Conservation (phyloP, 2,329 filamentous ascomycete genomes). For the Colletotrichum falcatum region DNA sequence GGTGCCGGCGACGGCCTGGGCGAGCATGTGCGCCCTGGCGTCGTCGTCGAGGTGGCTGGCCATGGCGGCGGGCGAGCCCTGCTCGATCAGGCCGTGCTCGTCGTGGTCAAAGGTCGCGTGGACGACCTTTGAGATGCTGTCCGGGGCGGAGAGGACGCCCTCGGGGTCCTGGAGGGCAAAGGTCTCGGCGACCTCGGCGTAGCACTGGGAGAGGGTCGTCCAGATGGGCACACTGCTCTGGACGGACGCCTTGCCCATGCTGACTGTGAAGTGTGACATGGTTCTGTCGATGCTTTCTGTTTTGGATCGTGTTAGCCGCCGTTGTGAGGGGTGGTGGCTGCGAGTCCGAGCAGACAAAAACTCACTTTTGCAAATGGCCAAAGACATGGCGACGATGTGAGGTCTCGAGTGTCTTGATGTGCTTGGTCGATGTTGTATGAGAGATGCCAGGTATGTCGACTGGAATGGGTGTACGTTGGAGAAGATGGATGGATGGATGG, state of each 20-base stretch:
- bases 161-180: slow-evolving; percentile 39
- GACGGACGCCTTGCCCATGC: slow-evolving; percentile 38
- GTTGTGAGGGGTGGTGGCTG: not conserved
- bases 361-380: slow-evolving; percentile 32
- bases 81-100: slow-evolving; percentile 48
- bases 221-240: slow-evolving; percentile 39
- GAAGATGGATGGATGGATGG: not conserved
- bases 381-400: slow-evolving; percentile 26
- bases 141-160: slow-evolving; percentile 44
- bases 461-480: not conserved
- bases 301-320: not conserved
- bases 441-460: not conserved
- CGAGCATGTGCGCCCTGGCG: slow-evolving; percentile 50
- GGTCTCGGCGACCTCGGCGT: slow-evolving; percentile 27
- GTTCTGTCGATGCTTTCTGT: slow-evolving; percentile 40
- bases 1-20: slow-evolving; percentile 52
- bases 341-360: no score
- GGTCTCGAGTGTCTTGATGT: not conserved
- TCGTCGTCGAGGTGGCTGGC: slow-evolving; percentile 48
- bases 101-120: slow-evolving; percentile 51
- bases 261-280: slow-evolving; percentile 40
- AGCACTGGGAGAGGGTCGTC: slow-evolving; percentile 40
- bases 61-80: slow-evolving; percentile 45
- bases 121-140: slow-evolving; percentile 45
- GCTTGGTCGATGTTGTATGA: not conserved